Percentiles rank a stretch among this genome's conserved stretches.
These are phyloP conservation scores for Phytophthora sp. DNA, from an alignment of 352 stramenopile species.

Conservation along the genomic window DNA sequence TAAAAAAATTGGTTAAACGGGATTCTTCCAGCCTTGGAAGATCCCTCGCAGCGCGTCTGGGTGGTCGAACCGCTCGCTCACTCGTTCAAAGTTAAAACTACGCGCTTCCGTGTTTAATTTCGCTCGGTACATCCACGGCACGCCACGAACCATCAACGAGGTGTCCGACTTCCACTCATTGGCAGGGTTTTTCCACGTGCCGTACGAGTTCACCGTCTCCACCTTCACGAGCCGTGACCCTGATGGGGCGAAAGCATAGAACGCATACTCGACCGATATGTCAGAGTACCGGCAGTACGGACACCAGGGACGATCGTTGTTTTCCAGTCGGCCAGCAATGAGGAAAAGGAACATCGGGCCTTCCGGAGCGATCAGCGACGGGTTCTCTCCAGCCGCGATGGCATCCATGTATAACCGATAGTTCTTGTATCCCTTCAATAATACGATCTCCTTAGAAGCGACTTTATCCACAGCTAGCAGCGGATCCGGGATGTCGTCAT, in stretches of 20 bases:
- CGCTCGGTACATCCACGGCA: conserved; percentile 66
- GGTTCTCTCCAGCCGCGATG: conserved; percentile 31
- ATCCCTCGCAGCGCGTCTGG: conserved; percentile 32
- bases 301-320: conserved; percentile 81
- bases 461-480: conserved; percentile 47
- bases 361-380: conserved; percentile 27
- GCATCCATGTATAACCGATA: conserved; percentile 52
- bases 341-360: conserved; percentile 74
- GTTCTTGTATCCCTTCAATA: conserved; percentile 47
- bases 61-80: conserved; percentile 29
- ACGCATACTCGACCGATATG: conserved; percentile 74
- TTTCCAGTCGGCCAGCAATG: conserved; percentile 57
- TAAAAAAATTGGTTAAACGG: too few relatives aligned
- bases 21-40: conserved; percentile 42
- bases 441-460: conserved; percentile 58
- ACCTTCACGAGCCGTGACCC: conserved; percentile 62
- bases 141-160: conserved; percentile 57
- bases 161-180: conserved; percentile 69
- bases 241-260: conserved; percentile 65
- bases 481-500: conserved; percentile 50
- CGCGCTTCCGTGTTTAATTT: conserved; percentile 38
- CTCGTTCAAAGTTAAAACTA: conserved; percentile 25
- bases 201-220: conserved; percentile 64
- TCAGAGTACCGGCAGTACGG: conserved; percentile 78
- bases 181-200: conserved; percentile 66